Evolutionary conservation across 192 early-diverging fungal species (phyloP).

Genomic region (Coemansia sp.): DNA sequence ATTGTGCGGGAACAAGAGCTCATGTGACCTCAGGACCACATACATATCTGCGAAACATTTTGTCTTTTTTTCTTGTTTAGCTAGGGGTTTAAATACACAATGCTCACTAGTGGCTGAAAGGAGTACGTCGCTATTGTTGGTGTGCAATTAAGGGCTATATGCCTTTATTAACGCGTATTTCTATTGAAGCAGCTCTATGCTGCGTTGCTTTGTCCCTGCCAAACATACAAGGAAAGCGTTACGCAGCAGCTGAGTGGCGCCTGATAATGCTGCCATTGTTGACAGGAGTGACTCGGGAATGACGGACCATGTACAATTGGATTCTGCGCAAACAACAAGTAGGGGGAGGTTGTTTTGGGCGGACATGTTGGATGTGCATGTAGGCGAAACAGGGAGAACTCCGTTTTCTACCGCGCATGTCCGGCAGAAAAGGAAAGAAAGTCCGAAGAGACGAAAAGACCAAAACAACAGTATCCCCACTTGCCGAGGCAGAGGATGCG

Average conservation of each 20-base stretch:
- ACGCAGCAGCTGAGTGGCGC: background rate
- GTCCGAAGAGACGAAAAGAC: background rate
- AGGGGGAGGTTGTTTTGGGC: background rate
- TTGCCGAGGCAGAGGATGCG: background rate
- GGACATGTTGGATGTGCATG: background rate
- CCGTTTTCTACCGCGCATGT: background rate
- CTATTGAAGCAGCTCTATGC: background rate
- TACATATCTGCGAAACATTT: no score
- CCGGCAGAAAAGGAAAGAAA: background rate
- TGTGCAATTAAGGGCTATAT: no score
- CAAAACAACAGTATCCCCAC: background rate
- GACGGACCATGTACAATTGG: background rate
- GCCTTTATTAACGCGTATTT: no score
- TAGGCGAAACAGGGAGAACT: background rate
- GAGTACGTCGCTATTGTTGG: background rate
- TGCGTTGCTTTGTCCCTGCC: no score
- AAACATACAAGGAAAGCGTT: background rate
- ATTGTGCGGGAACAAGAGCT: background rate
- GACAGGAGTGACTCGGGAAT: background rate
- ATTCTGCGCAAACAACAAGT: background rate
- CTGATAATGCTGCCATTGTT: background rate
- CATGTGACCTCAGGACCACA: background rate
- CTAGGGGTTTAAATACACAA: background rate
- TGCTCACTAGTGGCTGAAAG: background rate
- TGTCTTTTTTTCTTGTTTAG: background rate